phyloP scores from a whole-genome alignment of 2,329 filamentous ascomycete genomes.

The Penicillium concentricum region DNA sequence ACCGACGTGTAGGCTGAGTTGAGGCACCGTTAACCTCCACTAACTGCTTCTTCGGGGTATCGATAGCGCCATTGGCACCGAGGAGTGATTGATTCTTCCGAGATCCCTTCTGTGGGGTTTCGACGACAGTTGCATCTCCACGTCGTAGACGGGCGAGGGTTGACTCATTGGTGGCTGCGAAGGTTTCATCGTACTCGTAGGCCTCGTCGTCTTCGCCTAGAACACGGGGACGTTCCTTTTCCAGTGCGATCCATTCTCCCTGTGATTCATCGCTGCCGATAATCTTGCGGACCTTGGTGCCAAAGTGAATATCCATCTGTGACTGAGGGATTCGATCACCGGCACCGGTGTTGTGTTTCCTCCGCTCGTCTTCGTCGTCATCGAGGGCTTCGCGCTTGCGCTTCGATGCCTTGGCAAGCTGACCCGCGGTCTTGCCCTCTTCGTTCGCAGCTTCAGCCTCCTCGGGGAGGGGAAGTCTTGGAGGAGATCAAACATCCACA shows the following conservation, averaged over 20 bases:
- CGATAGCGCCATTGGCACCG: conserved; percentile 18
- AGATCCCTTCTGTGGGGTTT: conserved; percentile 23
- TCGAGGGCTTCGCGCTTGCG: conserved; percentile 43
- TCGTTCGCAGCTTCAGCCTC: conserved; percentile 27
- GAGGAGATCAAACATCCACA: conserved; percentile 88
- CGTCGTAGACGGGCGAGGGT: conserved; percentile 34
- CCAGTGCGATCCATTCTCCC: conserved; percentile 35
- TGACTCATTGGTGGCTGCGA: conserved; percentile 30
- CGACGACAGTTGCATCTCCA: conserved; percentile 18
- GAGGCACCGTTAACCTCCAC: conserved; percentile 25
- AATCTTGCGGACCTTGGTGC: conserved; percentile 51
- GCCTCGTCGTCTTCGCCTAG: conserved; percentile 33
- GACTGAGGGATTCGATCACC: conserved; percentile 52
- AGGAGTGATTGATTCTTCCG: conserved; percentile 12
- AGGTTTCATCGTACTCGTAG: conserved; percentile 35
- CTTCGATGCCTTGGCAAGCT: conserved; percentile 34
- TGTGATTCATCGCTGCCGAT: conserved; percentile 39
- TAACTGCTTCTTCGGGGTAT: conserved; percentile 27
- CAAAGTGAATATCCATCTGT: conserved; percentile 45
- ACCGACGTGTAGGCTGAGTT: conserved; percentile 31
- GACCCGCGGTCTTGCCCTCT: conserved; percentile 21
- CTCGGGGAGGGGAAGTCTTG: conserved; percentile 59
- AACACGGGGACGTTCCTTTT: conserved; percentile 27
- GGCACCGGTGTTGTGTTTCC: conserved; percentile 54
- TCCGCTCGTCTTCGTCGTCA: conserved; percentile 43